Evolutionary conservation across 2,329 filamentous ascomycete genomes (phyloP).

Genomic region (Coniochaeta prunicola): DNA sequence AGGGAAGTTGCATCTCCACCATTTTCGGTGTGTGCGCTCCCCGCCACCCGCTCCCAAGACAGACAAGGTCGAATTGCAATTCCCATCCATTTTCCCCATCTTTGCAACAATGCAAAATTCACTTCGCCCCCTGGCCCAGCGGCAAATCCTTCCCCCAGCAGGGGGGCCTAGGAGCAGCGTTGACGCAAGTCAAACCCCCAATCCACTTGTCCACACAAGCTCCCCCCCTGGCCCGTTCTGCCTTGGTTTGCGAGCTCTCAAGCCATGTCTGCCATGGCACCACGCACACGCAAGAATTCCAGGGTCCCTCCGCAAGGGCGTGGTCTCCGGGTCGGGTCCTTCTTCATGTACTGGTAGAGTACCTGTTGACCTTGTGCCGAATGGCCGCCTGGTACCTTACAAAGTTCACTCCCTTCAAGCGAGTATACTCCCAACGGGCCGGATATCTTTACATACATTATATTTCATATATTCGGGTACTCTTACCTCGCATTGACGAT

Average conservation of each 20-base stretch:
- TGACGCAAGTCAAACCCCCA: neutral
- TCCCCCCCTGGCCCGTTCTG: neutral
- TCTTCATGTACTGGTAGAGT: neutral
- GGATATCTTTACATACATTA: too few relatives aligned
- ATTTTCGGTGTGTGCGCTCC: neutral
- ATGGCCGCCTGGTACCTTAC: too few relatives aligned
- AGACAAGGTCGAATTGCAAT: neutral
- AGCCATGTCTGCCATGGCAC: neutral
- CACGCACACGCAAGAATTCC: neutral
- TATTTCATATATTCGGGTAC: too few relatives aligned
- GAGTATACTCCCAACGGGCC: too few relatives aligned
- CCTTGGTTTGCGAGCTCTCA: neutral
- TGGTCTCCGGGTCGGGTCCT: neutral
- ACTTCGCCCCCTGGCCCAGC: neutral
- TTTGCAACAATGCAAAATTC: conserved; percentile 1
- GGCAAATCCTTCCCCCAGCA: neutral
- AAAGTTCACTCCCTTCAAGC: too few relatives aligned
- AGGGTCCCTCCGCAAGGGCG: neutral
- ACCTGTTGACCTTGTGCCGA: neutral
- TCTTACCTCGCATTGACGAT: neutral
- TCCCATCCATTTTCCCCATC: conserved; percentile 7
- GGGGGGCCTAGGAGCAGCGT: neutral
- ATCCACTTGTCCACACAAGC: neutral
- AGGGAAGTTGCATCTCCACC: neutral
- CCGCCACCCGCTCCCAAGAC: neutral